Conservation (phyloP, 257 asterid genomes). For the Linaria vulgaris region DNA sequence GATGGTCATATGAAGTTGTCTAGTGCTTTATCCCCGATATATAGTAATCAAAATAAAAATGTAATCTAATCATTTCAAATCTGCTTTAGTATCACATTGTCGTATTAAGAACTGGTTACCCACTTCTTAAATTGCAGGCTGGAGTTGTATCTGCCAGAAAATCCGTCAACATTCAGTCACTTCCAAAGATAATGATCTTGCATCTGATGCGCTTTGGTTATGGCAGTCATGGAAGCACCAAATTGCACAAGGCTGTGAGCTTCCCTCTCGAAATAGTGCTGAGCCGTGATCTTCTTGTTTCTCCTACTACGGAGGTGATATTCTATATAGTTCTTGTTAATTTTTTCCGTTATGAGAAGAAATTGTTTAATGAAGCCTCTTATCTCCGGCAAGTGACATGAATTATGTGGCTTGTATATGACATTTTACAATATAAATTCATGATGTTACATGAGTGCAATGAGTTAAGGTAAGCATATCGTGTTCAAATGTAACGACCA, state of each 20-base stretch:
- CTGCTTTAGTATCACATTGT: no score
- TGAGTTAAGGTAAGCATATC: neutral
- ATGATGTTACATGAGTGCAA: no score
- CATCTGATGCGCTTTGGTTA: slow-evolving; percentile 88
- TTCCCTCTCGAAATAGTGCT: slow-evolving; percentile 74
- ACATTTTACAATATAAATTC: no score
- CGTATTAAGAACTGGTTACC: no score
- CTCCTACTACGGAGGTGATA: slow-evolving; percentile 68
- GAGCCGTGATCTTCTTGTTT: slow-evolving; percentile 72
- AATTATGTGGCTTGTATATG: no score
- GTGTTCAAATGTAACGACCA: neutral
- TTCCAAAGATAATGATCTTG: slow-evolving; percentile 81
- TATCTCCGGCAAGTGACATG: neutral
- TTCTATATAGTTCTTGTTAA: slow-evolving; percentile 1
- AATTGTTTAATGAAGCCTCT: neutral
- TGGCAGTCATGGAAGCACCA: slow-evolving; percentile 76
- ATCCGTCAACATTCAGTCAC: slow-evolving; percentile 62
- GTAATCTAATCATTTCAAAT: no score
- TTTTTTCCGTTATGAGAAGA: neutral
- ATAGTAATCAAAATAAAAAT: no score
- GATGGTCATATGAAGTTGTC: no score
- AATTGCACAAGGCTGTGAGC: slow-evolving; percentile 69
- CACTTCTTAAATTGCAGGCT: slow-evolving; percentile 40
- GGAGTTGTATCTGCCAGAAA: slow-evolving; percentile 76
- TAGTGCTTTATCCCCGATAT: no score